phyloP scores from a whole-genome alignment of 2,329 filamentous ascomycete species.

The Neofusicoccum umdonicola region DNA sequence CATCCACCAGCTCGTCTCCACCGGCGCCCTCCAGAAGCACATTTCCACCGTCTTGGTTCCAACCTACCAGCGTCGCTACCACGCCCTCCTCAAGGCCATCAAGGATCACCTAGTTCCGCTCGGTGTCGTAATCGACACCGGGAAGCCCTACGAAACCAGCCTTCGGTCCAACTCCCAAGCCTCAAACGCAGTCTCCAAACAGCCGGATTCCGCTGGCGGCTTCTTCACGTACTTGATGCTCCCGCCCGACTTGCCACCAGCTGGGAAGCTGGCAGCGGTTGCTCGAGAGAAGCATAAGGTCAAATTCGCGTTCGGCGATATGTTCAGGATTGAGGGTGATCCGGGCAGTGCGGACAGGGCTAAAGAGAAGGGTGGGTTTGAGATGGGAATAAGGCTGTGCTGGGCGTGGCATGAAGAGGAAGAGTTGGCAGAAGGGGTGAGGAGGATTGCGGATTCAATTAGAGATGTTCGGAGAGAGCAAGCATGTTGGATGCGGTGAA shows the following conservation, averaged over 20 bases:
- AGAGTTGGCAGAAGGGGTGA: constrained; percentile 65
- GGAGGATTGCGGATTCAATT: not conserved
- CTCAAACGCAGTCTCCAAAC: constrained; percentile 17
- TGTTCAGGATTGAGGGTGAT: constrained; percentile 60
- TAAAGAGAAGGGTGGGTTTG: constrained; percentile 51
- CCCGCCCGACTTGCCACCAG: constrained; percentile 55
- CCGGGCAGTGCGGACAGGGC: constrained; percentile 27
- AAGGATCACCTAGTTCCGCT: constrained; percentile 59
- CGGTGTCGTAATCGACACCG: constrained; percentile 45
- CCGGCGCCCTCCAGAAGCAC: constrained; percentile 52
- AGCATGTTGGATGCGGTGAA: not conserved
- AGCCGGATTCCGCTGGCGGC: constrained; percentile 63
- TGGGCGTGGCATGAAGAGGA: constrained; percentile 68
- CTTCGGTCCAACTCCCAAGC: constrained; percentile 34
- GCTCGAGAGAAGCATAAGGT: constrained; percentile 64
- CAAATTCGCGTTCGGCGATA: constrained; percentile 63
- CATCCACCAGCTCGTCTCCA: constrained; percentile 53
- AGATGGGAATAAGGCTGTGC: constrained; percentile 61
- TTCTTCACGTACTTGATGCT: constrained; percentile 78
- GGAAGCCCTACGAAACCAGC: not conserved
- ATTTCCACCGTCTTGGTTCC: constrained; percentile 55
- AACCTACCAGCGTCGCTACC: constrained; percentile 55
- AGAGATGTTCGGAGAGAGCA: not conserved
- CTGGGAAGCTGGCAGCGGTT: constrained; percentile 54
- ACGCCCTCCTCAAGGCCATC: constrained; percentile 59